Percentiles rank a stretch among this genome's conserved stretches.
These are phyloP conservation scores for Plasmopara halstedii DNA, from an alignment of 352 stramenopile genomes.

Conservation along the genomic window DNA sequence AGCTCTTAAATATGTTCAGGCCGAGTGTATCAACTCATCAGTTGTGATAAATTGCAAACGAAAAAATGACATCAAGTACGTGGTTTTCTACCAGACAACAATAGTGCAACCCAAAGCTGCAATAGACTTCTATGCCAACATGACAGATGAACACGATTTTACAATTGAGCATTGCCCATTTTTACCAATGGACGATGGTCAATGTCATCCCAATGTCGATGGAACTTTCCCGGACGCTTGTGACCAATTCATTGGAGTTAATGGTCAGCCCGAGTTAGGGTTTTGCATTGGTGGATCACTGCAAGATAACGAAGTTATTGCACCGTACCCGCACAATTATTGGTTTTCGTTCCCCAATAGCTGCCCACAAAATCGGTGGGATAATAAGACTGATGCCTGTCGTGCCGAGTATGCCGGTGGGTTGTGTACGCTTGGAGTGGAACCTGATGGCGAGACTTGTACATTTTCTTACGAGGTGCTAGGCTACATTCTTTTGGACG, in stretches of 20 bases:
- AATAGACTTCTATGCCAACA: constrained; percentile 37
- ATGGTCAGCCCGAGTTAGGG: constrained; percentile 36
- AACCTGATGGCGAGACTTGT: constrained; percentile 53
- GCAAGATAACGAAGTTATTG: constrained; percentile 36
- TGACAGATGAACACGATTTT: constrained; percentile 20
- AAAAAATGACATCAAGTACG: constrained; percentile 52
- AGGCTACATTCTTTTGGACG: constrained; percentile 52
- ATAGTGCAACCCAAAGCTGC: constrained; percentile 34
- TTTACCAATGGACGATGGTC: constrained; percentile 47
- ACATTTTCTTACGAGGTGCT: constrained; percentile 59
- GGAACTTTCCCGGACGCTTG: constrained; percentile 30
- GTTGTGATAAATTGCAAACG: constrained; percentile 34
- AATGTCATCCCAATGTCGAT: constrained; percentile 39
- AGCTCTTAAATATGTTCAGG: constrained; percentile 52
- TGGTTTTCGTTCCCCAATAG: constrained; percentile 82
- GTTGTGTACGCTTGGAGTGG: constrained; percentile 34
- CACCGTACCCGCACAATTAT: constrained; percentile 69
- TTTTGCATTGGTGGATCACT: constrained; percentile 38
- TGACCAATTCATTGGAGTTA: constrained; percentile 43
- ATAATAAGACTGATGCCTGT: constrained; percentile 34
- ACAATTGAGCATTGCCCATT: constrained; percentile 45
- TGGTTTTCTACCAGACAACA: constrained; percentile 59
- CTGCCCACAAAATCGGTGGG: constrained; percentile 36
- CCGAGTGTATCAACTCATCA: constrained; percentile 48
- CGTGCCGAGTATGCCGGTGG: constrained; percentile 30